Base-by-base conservation (phyloP, 176 grass and related monocot genomes). In the Urochloa ruziziensis region DNA sequence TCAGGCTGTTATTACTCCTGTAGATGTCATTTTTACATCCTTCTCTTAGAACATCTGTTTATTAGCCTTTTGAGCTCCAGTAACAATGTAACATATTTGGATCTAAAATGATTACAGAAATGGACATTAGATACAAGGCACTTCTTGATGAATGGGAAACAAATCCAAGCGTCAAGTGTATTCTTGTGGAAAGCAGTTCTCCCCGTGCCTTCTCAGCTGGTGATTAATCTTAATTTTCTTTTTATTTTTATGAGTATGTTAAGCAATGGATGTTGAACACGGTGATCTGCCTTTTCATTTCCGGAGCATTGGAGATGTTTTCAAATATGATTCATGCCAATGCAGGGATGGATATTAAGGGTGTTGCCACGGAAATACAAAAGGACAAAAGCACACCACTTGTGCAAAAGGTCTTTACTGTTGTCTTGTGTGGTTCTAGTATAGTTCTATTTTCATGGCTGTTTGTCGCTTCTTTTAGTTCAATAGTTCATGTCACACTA, bases 301-400 rank as follows among this genome's bases (percentile, higher is more conserved):
- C 80, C 62, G 74, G 82, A 85, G 85, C 80, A 88, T 89, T 94
- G 79, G 91, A 67, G 42, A 87, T 90, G 83, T 51, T 74, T 84
- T 89, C 78, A 87, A 82, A 65, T 75, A 72, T 53, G 54, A 86
- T 82, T 89, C 84, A 91, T 95, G 90, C 92, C 85, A 88, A 90
- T 92, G 96, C 89, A 99, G 96, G 96, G 90, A 99, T 99, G 96
- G 96, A 99, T 94, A 99, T 99, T 88, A 99, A 99, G 83, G 85
- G 91, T 82, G 87, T 99, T 90, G 93, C 87, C 34, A 85, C 74
- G n/a, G 91, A 99, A 91, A 94, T 96, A 76, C 83, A 92, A 87
- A 96, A 94, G 64, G 91, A 99, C 83, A 94, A 92, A 80, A 87
- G 66, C 61, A 96, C 93, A 84, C 70, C 89, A 85, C 87, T 92